Base-by-base conservation (phyloP, 768 basidiomycete species). In the Pulveroboletus sp. region DNA sequence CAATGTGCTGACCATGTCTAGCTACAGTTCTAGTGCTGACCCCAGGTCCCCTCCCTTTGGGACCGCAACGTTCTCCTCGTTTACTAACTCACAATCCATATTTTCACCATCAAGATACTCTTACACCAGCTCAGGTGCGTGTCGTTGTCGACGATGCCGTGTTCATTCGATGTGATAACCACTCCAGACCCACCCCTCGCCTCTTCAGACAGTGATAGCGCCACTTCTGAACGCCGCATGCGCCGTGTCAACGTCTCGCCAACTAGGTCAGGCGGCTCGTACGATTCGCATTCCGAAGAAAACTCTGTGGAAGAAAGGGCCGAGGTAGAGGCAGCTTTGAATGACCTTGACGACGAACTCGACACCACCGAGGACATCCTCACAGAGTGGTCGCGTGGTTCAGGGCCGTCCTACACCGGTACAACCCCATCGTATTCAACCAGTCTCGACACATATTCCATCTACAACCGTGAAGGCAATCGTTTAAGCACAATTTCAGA, bases 401-500 rank as follows among this genome's bases (percentile, higher is more conserved):
- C 71, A 6, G 63, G 57, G n/a, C 57, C 49, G 23, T 65, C 68
- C 17, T 62, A 69, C 52, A 67, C 69, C 1, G 69, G 65, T 3
- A 60, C 67, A 24, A 59, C 63, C 13, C 59, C 66, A 12, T 56
- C 72, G n/a, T 58, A 65, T 48, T 42, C 72, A 34, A 50, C 69
- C 55, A 65, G 72, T 40, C 56, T 78, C 45, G 67, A 69, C 54
- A 67, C 75, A 1, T 73, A 67, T 42, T 57, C 64, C 32, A 59
- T 70, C 39, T 55, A 68, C 20, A 69, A 72, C 39, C 69, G 75
- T 13, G 73, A 72, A 38, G 78, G 80, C 10, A 68, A 73, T 21
- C 63, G 74, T 29, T 73, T 91, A 17, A 91, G 89, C 60, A 84
- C 79, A 3, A 92, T 92, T 50, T 80, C 87, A 4, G 90, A 92